phyloP scores from a whole-genome alignment of 768 basidiomycete genomes.

The Hypsizygus marmoreus region DNA sequence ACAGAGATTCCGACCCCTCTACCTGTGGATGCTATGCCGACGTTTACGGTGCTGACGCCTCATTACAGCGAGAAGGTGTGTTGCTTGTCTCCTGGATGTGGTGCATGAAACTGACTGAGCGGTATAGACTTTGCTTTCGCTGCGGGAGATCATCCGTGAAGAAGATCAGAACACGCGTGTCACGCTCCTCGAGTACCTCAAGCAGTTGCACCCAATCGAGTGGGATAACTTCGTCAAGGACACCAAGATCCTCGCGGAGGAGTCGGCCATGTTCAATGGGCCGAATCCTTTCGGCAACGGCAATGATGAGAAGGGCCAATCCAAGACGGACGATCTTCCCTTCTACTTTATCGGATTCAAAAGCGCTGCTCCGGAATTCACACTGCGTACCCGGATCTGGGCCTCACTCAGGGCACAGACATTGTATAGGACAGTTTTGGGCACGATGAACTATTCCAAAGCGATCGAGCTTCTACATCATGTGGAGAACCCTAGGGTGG shows the following conservation, averaged over 20 bases:
- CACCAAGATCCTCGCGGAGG: conserved; percentile 98
- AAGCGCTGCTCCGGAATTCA: conserved; percentile 97
- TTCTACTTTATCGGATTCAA: conserved; percentile 99
- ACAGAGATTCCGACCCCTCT: conserved; percentile 92
- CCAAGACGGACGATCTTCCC: conserved; percentile 89
- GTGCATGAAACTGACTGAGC: not conserved
- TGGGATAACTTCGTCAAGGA: conserved; percentile 99
- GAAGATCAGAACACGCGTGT: conserved; percentile 97
- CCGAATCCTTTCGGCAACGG: conserved; percentile 63
- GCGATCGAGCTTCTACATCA: conserved; percentile 99
- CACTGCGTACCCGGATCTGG: conserved; percentile 98
- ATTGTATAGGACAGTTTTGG: conserved; percentile 96
- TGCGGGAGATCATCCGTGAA: conserved; percentile 98
- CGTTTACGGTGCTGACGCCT: conserved; percentile 96
- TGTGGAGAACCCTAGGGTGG: conserved; percentile 98
- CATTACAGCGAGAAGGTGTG: conserved; percentile 97
- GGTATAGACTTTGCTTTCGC: conserved; percentile 82
- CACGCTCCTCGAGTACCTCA: conserved; percentile 95
- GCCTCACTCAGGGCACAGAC: conserved; percentile 98
- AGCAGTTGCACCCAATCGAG: conserved; percentile 96
- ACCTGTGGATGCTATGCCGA: conserved; percentile 99
- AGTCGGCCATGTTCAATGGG: conserved; percentile 85
- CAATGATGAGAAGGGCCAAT: conserved; percentile 83
- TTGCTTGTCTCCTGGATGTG: not conserved
- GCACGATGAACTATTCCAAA: conserved; percentile 99